These are phyloP conservation scores for Zostera marina DNA, from an alignment of 116 monocot species.

Conservation along the genomic window DNA sequence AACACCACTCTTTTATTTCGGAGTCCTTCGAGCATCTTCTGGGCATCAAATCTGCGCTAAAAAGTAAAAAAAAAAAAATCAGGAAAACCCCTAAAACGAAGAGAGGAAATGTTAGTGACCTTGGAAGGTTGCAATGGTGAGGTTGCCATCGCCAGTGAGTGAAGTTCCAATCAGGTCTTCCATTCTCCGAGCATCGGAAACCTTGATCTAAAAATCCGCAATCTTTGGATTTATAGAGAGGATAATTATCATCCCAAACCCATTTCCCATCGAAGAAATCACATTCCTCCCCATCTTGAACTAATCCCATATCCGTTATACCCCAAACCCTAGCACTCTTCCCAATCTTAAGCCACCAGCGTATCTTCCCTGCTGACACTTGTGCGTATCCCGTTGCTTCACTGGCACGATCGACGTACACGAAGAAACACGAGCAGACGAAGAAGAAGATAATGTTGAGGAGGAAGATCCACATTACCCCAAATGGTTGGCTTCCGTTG, in stretches of 20 bases:
- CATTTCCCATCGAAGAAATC: constrained; percentile 77
- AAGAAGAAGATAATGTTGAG: constrained; percentile 12
- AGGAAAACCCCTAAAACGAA: neutral
- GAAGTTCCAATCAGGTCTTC: constrained; percentile 41
- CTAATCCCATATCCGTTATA: neutral
- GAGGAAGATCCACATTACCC: constrained; percentile 11
- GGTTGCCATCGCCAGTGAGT: constrained; percentile 82
- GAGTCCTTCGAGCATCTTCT: constrained; percentile 48
- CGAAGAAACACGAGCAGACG: constrained; percentile 13
- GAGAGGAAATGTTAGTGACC: constrained; percentile 22
- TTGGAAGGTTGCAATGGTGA: constrained; percentile 37
- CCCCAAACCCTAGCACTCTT: neutral
- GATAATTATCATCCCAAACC: constrained; percentile 77
- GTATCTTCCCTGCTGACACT: too few species aligned
- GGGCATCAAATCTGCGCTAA: constrained; percentile 49
- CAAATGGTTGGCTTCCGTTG: constrained; percentile 7
- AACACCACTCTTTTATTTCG: constrained; percentile 47
- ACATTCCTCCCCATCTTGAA: constrained; percentile 13
- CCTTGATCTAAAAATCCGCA: constrained; percentile 64
- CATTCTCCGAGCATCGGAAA: constrained; percentile 65
- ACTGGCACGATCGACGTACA: neutral
- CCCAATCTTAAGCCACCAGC: neutral
- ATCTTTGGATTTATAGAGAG: constrained; percentile 63
- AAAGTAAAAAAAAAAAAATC: constrained; percentile 1
- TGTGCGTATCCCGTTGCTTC: neutral